Percentiles rank a stretch among this genome's conserved stretches.
phyloP scores from a whole-genome alignment of 129 eudicot genomes.

The Solidago caesia region DNA sequence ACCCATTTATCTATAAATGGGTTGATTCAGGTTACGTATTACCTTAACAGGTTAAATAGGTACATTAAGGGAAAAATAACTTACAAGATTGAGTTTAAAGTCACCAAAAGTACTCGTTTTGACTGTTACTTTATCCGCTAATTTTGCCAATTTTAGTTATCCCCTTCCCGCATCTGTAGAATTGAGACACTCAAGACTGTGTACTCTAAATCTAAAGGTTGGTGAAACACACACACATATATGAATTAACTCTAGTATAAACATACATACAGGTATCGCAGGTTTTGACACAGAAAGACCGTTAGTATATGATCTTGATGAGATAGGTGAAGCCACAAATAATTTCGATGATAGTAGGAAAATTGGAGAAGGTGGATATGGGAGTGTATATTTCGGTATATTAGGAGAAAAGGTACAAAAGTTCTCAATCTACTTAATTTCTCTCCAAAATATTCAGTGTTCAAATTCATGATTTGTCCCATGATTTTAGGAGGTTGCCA shows the following conservation, averaged over 20 bases:
- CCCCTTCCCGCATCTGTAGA: too few relatives aligned
- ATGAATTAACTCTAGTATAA: background rate
- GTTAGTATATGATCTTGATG: slow-evolving; percentile 59
- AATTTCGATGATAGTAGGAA: slow-evolving; percentile 59
- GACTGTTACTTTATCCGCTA: too few relatives aligned
- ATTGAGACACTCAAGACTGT: too few relatives aligned
- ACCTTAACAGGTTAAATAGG: background rate
- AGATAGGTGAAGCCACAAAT: slow-evolving; percentile 71
- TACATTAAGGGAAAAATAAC: background rate
- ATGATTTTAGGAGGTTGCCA: slow-evolving; percentile 62
- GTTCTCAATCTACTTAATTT: background rate
- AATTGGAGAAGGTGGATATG: slow-evolving; percentile 89
- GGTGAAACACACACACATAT: background rate
- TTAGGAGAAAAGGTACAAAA: slow-evolving; percentile 57
- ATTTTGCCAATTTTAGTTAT: too few relatives aligned
- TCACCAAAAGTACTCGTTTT: background rate
- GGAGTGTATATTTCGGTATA: slow-evolving; percentile 71
- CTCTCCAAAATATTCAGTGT: background rate
- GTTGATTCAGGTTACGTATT: background rate
- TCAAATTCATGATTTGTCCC: slow-evolving; percentile 9
- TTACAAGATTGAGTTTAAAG: background rate
- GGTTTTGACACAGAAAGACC: slow-evolving; percentile 80
- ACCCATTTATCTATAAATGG: background rate
- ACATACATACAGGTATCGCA: slow-evolving; percentile 42
- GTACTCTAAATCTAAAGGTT: background rate